Evolutionary conservation across 495 filamentous ascomycete genomes (phyloP), one percentile per base, ranked within the genome.

Genomic region (Lasiosphaeria hispida): DNA sequence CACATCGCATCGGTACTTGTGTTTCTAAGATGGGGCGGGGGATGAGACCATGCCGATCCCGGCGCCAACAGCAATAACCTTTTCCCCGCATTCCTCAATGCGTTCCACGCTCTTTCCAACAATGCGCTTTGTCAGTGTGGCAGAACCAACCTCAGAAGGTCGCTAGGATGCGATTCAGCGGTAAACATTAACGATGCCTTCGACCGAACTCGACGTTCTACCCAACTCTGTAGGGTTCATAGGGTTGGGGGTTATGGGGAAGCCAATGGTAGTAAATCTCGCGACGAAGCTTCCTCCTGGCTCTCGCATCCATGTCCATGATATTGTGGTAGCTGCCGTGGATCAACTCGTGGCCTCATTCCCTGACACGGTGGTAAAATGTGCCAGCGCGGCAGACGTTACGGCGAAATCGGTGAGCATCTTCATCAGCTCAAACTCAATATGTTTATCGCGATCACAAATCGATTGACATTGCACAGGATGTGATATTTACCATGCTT

Each of bases 191-290:
- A 30, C 23, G 5, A 30, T 30, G 23, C 23, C 23, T 30, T 30
- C 23, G 2, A 30, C 23, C 5, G 23, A 5, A 2, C 2, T 30
- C 5, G 23, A 64, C 14, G 62, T 71, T 33, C 57, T 79, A 9
- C 49, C 33, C 4, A 38, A 8, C 7, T 39, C 47, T 23, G 13
- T 64, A 9, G 63, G 34, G 37, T 67, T 53, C 47, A 50, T 67
- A 13, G 67, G 67, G 15, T 54, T 69, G 3, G 67, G 67, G 2
- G 60, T 56, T 4, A 70, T 66, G 78, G 77, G 77, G 23, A 78
- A 69, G 59, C 74, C 75, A 4, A 81, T 81, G 78, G 76, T 72
- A 1, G 63, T 63, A 56, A 80, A 80, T 59, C 71, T 80, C 0
- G 73, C 73, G 45, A 57, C 62, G 13, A 76, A 74, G 56, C 62